Evolutionary conservation across 2,329 filamentous ascomycete species (phyloP), one percentile per base, ranked within the genome.

Genomic region (Beauveria pseudobassiana): DNA sequence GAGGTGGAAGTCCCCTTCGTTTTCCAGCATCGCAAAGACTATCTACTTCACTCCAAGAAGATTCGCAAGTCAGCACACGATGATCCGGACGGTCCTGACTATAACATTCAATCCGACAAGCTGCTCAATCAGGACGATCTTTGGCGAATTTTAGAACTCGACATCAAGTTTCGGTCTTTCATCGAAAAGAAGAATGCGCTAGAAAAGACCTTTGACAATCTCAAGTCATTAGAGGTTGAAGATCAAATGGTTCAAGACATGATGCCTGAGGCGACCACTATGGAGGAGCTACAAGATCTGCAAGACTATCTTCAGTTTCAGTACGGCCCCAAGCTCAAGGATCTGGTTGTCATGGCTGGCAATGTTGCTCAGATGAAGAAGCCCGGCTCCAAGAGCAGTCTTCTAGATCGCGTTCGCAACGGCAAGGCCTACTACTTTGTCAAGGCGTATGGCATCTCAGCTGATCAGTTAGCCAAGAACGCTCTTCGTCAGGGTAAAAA

Each of bases 221-320:
- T 96, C 22, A 88, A 86, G 69, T 77, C 77, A 6, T 77, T 84
- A 20, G 82, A 82, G 3, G 79, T 93, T 22, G 77, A 86, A 26
- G 95, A 98, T 70, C 71, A 80, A 1, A 87, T 91, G 62, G 86
- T 98, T 46, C 89, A 93, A 51, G 87, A 93, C 8, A 87, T 97
- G 81, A 83, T 95, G n/a, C 81, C 83, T 1, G 81, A 86, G 62
- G 92, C 93, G 3, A 85, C 85, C 5, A 93, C 89, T 0, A 93
- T 97, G 81, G 95, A 99, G 72, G 95, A 99, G 72, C 82, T 99
- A 20, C 95, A 99, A 72, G 95, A 99, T 73, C 77, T 99, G 24
- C 93, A 98, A 71, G 95, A 99, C 70, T 98, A 98, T 69, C 79
- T 98, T 59, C 92, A 98, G 70, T 99, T 99, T 75, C 89, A 93